Base-by-base conservation (phyloP, 1,284 basidiomycete genomes). In the Chondrostereum purpureum region DNA sequence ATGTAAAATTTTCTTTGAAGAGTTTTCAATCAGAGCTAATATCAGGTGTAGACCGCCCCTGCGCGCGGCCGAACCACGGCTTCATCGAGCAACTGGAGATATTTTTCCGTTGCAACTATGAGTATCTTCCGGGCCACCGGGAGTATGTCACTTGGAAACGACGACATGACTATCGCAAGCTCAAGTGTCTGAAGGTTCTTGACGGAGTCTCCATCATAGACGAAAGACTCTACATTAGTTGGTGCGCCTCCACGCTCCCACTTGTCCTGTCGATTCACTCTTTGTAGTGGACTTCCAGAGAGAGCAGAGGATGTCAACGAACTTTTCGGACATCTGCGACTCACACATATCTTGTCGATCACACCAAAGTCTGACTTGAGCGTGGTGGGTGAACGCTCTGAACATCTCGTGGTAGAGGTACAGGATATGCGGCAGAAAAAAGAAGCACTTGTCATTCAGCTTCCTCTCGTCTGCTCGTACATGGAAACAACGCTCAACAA, bases 1-100 rank as follows among this genome's bases (percentile, higher is more conserved):
- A 58, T 17, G 37, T 18, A n/a, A n/a, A n/a, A n/a, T n/a, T n/a
- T 40, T 24, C 12, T 20, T 31, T 14, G 43, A 5, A 45, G 20
- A 27, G 46, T 43, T 43, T 36, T 11, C 21, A 42, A 8, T 5
- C 41, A 20, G 24, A 33, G 33, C 37, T 37, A 39, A 36, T 43
- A 22, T 35, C 44, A 19, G 43, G 37, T 45, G 35, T 47, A 81
- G 80, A 62, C 22, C 71, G 80, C 39, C 72, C 75, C 12, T 63
- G 69, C 35, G 65, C 75, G 4, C 75, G 74, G 47, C 80, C 80
- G 0, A 83, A 83, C 50, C 80, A 78, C 53, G 79, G 80, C 3
- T 83, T 83, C 54, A 56, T 77, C 53, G 77, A 69, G 50, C 80
- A 83, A 52, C 67, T 83, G 13, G 66, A 78, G 31, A 61, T 66